These are phyloP conservation scores for Fraxinus cuspidata DNA, from an alignment of 257 asterid genomes.

Conservation along the genomic window DNA sequence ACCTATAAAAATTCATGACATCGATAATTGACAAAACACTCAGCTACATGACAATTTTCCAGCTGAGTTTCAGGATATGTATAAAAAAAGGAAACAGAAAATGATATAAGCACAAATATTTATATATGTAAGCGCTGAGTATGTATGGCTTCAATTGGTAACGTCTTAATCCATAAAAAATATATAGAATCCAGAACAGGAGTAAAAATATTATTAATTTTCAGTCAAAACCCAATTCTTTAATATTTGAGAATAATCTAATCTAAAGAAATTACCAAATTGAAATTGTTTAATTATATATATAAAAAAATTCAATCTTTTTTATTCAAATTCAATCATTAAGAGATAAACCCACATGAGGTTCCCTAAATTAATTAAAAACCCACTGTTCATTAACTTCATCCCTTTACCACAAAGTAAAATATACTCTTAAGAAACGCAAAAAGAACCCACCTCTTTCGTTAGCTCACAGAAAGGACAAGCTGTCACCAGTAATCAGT, in stretches of 20 bases:
- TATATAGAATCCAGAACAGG: slow-evolving; percentile 39
- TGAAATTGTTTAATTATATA: slow-evolving; percentile 43
- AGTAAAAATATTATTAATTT: slow-evolving; percentile 32
- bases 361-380: slow-evolving; percentile 45
- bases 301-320: slow-evolving; percentile 33
- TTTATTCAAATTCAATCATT: slow-evolving; percentile 58
- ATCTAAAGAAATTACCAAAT: slow-evolving; percentile 42
- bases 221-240: slow-evolving; percentile 54
- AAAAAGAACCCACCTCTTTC: slow-evolving; percentile 43
- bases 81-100: neutral
- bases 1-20: slow-evolving; percentile 30
- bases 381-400: slow-evolving; percentile 31
- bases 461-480: slow-evolving; percentile 22
- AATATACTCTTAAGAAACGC: slow-evolving; percentile 23
- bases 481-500: slow-evolving; percentile 17
- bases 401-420: slow-evolving; percentile 19
- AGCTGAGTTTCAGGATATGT: neutral
- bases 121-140: slow-evolving; percentile 6
- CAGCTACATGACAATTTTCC: neutral
- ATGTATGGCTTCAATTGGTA: slow-evolving; percentile 31
- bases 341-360: slow-evolving; percentile 56
- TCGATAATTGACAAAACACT: slow-evolving; percentile 9
- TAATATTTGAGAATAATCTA: slow-evolving; percentile 34
- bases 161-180: slow-evolving; percentile 45
- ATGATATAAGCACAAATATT: slow-evolving; percentile 16